Base-by-base conservation (phyloP, 75 land plant genomes). In the Selaginella tamariscina region DNA sequence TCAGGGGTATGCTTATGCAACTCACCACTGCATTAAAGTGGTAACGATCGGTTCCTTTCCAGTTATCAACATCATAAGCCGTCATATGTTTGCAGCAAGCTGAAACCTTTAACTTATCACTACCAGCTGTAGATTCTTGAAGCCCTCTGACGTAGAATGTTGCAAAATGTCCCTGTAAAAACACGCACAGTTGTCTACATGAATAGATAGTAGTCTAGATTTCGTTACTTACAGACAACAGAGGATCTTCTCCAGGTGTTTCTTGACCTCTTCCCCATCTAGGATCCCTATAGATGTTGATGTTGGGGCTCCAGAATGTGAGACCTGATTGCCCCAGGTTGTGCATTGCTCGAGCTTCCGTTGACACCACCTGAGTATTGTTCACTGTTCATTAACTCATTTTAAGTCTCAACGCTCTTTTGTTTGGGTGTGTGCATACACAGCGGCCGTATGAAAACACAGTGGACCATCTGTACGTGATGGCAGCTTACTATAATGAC, bases 241-340 rank as follows among this genome's bases (percentile, higher is more conserved):
- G 0, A 0, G 97, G 93, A 64, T 92, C 97, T 72, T 92, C 97
- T 15, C 97, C 97, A 28, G 93, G 86, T 26, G 97, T 92, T 78
- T 92, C 97, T 70, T 88, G 93, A 0, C 83, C 88, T 5, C 97
- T 70, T 27, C 97, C 93, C 97, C 97, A 92, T 29, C 93, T 74
- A 8, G 97, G 97, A 74, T 92, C 97, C 1, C 93, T 67, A 44
- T 74, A 82, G 18, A 88, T 79, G 81, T 92, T 92, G 33, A 92
- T 84, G 56, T 85, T 84, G 0, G 97, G 97, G 56, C 89, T 86
- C 97, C 97, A 92, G 65, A 71, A 86, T 0, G 93, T 92, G 29
- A 92, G 69, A 23, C 97, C 97, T 0, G 83, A 88, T 66, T 24
- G n/a, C 24, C 94, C 87, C 30, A 69, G 78, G 54, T 92, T 92